phyloP scores from a whole-genome alignment of 2,329 filamentous ascomycete species.

The Fusarium temperatum region DNA sequence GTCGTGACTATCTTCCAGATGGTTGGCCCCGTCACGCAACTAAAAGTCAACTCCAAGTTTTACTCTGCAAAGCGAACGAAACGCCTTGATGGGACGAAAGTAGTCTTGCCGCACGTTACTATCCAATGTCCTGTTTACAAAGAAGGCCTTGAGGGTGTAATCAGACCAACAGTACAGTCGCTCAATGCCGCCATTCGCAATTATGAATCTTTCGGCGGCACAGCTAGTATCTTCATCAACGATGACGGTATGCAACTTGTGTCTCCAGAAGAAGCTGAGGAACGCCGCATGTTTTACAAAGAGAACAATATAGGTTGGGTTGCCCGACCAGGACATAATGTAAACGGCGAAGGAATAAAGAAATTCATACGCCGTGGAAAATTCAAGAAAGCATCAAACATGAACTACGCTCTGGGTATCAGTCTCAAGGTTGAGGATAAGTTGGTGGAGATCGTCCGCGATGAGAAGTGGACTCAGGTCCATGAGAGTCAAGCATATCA shows the following conservation, averaged over 20 bases:
- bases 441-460: constrained; percentile 40
- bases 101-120: constrained; percentile 50
- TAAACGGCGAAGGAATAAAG: constrained; percentile 12
- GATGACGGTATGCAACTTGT: constrained; percentile 74
- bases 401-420: constrained; percentile 69
- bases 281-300: constrained; percentile 63
- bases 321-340: constrained; percentile 51
- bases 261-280: constrained; percentile 55
- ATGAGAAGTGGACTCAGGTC: neutral
- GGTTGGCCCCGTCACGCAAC: neutral
- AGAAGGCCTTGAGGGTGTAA: constrained; percentile 47
- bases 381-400: constrained; percentile 73
- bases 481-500: neutral
- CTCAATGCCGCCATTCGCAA: constrained; percentile 67
- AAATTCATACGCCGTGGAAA: constrained; percentile 65
- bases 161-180: constrained; percentile 63
- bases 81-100: neutral
- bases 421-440: constrained; percentile 64
- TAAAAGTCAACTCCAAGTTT: constrained; percentile 26
- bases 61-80: neutral
- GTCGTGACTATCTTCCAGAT: neutral
- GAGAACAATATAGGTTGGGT: constrained; percentile 67
- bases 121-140: constrained; percentile 59
- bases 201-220: constrained; percentile 68
- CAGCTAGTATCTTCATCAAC: constrained; percentile 73